phyloP scores from a whole-genome alignment of 768 basidiomycete genomes.

The Dictyophora rubrovolvata region DNA sequence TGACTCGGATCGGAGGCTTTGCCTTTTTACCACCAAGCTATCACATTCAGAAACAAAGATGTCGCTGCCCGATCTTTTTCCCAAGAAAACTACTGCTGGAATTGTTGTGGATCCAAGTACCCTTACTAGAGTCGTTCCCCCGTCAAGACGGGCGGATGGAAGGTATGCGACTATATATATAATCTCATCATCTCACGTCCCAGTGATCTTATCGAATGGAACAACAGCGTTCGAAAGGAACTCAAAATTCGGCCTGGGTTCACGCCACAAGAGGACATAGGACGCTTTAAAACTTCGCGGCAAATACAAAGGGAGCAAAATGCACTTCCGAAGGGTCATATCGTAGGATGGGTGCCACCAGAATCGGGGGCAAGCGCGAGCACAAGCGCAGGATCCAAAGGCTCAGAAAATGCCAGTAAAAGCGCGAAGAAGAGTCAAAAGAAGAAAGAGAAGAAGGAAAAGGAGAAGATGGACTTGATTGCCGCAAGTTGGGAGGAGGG shows the following conservation, averaged over 20 bases:
- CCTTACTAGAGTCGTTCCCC: slow-evolving; percentile 80
- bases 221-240: slow-evolving; percentile 69
- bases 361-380: slow-evolving; percentile 17
- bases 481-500: slow-evolving; percentile 76
- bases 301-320: slow-evolving; percentile 63
- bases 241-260: slow-evolving; percentile 86
- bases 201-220: not conserved
- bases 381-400: slow-evolving; percentile 17
- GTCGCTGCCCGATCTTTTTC: slow-evolving; percentile 69
- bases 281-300: slow-evolving; percentile 71
- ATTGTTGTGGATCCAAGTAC: slow-evolving; percentile 82
- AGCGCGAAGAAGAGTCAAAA: slow-evolving; percentile 70
- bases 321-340: slow-evolving; percentile 64
- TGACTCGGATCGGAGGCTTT: not conserved
- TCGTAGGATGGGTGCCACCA: slow-evolving; percentile 71
- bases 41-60: slow-evolving; percentile 25
- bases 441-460: slow-evolving; percentile 70
- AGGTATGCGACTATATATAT: slow-evolving; percentile 41
- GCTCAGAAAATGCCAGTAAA: slow-evolving; percentile 34
- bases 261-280: slow-evolving; percentile 89
- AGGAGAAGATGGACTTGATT: slow-evolving; percentile 45
- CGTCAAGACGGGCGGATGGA: slow-evolving; percentile 75
- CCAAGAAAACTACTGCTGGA: slow-evolving; percentile 61
- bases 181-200: not conserved
- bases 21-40: not conserved